Conservation (phyloP, 306 rosid genomes). For the Prunus mira region DNA sequence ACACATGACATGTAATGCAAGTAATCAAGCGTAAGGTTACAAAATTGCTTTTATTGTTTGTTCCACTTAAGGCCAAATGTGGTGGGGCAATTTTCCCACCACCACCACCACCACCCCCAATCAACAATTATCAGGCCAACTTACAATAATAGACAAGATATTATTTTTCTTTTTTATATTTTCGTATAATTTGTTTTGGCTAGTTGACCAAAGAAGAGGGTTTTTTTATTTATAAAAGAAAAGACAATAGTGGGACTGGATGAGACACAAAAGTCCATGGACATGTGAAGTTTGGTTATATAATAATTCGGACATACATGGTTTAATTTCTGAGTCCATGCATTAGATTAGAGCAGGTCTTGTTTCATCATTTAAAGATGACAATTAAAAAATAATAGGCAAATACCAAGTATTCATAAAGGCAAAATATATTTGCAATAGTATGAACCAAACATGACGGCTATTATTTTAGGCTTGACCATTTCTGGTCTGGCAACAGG, state of each 20-base stretch:
- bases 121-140: too few species aligned
- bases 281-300: conserved; percentile 6
- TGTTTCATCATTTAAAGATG: too few species aligned
- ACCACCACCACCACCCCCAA: too few species aligned
- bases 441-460: conserved; percentile 10
- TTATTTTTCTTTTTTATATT: not conserved
- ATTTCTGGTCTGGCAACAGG: conserved; percentile 10
- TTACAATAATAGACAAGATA: conserved; percentile 11
- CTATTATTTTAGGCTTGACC: conserved; percentile 34
- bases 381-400: too few species aligned
- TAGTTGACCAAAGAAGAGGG: not conserved
- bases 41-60: conserved; percentile 11
- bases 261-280: conserved; percentile 8
- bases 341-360: not conserved
- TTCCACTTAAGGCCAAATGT: conserved; percentile 25
- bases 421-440: not conserved
- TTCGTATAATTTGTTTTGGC: not conserved
- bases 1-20: not conserved
- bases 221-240: not conserved
- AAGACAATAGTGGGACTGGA: not conserved
- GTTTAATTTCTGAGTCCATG: not conserved
- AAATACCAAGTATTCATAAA: not conserved
- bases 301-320: not conserved
- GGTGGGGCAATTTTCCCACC: not conserved
- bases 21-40: not conserved